Percentiles rank a stretch among this genome's conserved stretches.
Conservation (phyloP, 2,329 filamentous ascomycete species). For the Fusarium lateritium region DNA sequence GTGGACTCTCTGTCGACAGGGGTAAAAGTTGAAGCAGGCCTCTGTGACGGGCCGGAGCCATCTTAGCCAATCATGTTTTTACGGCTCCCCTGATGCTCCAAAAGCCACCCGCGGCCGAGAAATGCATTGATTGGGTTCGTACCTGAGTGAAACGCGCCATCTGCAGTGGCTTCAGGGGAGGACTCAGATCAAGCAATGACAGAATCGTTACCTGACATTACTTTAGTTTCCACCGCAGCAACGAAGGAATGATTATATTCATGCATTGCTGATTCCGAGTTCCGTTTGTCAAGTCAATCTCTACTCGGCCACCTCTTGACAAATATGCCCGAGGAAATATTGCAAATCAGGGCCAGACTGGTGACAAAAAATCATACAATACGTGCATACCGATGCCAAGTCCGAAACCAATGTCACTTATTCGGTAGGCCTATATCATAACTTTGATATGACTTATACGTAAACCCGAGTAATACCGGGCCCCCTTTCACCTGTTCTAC, state of each 20-base stretch:
- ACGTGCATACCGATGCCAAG: background rate
- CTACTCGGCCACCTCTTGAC: background rate
- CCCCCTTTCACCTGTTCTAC: background rate
- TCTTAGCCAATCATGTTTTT: constrained; percentile 35
- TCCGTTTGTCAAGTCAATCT: constrained; percentile 12
- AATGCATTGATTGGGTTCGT: constrained; percentile 43
- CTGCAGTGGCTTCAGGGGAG: constrained; percentile 36
- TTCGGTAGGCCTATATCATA: constrained; percentile 17
- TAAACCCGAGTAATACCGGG: constrained; percentile 2
- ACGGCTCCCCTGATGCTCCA: constrained; percentile 25
- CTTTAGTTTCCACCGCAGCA: constrained; percentile 9
- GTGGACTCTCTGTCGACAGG: background rate
- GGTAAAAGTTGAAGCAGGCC: constrained; percentile 31
- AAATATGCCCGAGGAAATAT: background rate
- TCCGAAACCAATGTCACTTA: constrained; percentile 16
- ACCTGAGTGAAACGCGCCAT: constrained; percentile 46
- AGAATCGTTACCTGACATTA: constrained; percentile 12
- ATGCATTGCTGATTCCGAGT: constrained; percentile 9
- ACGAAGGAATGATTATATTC: constrained; percentile 7
- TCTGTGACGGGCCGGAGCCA: constrained; percentile 31
- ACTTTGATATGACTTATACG: constrained; percentile 8
- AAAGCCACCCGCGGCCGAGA: constrained; percentile 41
- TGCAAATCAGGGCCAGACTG: background rate
- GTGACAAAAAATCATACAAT: background rate
- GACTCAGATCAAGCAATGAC: constrained; percentile 8